Conservation (phyloP, 192 early-diverging fungal genomes). For the Linnemannia elongata region DNA sequence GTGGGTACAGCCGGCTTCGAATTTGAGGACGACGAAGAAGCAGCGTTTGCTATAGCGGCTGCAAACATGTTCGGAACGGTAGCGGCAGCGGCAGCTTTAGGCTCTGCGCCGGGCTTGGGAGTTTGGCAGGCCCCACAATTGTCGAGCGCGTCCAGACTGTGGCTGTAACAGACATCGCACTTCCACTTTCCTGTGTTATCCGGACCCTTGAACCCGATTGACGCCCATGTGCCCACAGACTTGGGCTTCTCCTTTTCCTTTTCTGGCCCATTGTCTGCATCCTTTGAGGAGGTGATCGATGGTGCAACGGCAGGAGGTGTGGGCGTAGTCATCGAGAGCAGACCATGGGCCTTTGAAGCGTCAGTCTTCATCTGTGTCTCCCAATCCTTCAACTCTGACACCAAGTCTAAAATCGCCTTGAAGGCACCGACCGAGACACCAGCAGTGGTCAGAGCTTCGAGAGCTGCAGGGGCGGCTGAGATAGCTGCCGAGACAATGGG, state of each 20-base stretch:
- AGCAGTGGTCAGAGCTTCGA: conserved; percentile 18
- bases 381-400: background rate
- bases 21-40: background rate
- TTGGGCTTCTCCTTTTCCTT: background rate
- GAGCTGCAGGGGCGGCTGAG: conserved; percentile 22
- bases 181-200: conserved; percentile 43
- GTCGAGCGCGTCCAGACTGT: conserved; percentile 12
- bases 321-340: background rate
- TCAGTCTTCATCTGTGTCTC: background rate
- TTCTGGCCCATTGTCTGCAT: background rate
- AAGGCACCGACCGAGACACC: background rate
- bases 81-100: background rate
- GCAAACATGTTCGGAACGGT: conserved; percentile 7
- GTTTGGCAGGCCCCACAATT: conserved; percentile 46
- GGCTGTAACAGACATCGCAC: conserved; percentile 35
- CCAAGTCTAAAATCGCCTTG: background rate
- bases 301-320: background rate
- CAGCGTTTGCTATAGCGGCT: background rate
- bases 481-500: conserved; percentile 19
- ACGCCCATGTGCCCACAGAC: background rate
- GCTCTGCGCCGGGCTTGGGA: conserved; percentile 30
- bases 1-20: background rate
- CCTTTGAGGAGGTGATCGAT: background rate
- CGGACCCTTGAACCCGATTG: conserved; percentile 2
- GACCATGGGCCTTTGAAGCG: background rate